Percentiles rank a stretch among this genome's conserved stretches.
Conservation (phyloP, 305 asterid species). For the Fraxinus floribunda region DNA sequence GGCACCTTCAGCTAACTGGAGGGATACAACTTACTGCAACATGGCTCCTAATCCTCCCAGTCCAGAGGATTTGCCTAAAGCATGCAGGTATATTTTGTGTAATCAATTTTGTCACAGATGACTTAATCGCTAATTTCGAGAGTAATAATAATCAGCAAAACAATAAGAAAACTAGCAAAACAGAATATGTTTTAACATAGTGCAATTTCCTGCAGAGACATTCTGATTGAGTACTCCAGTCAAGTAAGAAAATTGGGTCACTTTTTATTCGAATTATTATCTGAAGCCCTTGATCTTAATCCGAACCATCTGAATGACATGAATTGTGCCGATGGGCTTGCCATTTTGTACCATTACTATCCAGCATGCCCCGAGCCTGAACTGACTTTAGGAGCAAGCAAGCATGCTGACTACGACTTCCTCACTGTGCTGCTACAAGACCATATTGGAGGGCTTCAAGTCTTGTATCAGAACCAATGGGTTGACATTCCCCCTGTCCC, state of each 20-base stretch:
- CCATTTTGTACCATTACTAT: conserved; percentile 28
- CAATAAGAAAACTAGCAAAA: neutral
- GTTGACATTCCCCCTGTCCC: conserved; percentile 31
- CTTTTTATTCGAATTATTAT: conserved; percentile 21
- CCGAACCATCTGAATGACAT: conserved; percentile 23
- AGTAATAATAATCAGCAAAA: neutral
- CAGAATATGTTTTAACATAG: too few relatives aligned
- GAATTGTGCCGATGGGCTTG: conserved; percentile 33
- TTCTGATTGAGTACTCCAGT: conserved; percentile 26
- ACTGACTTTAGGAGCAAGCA: conserved; percentile 26
- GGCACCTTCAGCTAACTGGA: conserved; percentile 46
- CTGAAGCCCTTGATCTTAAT: conserved; percentile 24
- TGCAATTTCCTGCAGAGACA: conserved; percentile 19
- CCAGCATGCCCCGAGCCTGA: conserved; percentile 43
- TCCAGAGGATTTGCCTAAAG: conserved; percentile 39
- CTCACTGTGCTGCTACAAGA: conserved; percentile 32
- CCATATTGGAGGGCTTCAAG: conserved; percentile 30
- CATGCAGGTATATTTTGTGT: conserved; percentile 36
- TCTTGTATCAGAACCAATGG: conserved; percentile 29
- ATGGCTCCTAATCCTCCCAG: conserved; percentile 30
- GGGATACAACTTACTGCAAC: conserved; percentile 41
- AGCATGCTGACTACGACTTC: conserved; percentile 32
- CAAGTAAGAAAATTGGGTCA: conserved; percentile 22
- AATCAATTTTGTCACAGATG: neutral
- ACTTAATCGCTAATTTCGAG: neutral